Conservation (phyloP, 192 early-diverging fungal genomes). For the Backusella psychrophila region DNA sequence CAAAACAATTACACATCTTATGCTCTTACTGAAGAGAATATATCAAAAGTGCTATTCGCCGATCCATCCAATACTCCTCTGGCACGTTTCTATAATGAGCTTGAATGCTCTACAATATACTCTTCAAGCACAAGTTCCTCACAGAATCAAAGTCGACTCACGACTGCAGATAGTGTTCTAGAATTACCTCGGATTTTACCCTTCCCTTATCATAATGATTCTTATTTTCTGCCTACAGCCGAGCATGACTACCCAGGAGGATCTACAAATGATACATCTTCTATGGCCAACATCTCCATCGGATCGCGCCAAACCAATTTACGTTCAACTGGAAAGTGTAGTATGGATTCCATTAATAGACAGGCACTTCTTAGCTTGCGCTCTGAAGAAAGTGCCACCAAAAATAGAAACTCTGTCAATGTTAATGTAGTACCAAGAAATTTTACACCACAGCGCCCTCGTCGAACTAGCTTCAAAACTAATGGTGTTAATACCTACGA, state of each 20-base stretch:
- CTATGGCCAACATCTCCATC: neutral
- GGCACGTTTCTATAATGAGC: conserved; percentile 2
- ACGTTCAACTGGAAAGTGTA: neutral
- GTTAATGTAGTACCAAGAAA: neutral
- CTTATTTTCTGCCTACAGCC: conserved; percentile 19
- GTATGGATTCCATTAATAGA: neutral
- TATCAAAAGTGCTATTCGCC: conserved; percentile 7
- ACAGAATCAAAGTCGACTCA: neutral
- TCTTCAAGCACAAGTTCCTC: neutral
- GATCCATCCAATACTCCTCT: neutral
- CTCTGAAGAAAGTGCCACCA: neutral
- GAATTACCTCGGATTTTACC: conserved; percentile 18
- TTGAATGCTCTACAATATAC: neutral
- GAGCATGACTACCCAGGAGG: conserved; percentile 13
- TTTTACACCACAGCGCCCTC: neutral
- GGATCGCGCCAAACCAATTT: neutral
- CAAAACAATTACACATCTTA: neutral
- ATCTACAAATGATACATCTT: neutral
- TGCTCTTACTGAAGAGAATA: conserved; percentile 7
- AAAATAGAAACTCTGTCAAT: neutral
- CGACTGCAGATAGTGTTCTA: conserved; percentile 1
- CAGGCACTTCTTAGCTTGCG: neutral
- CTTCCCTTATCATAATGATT: conserved; percentile 26
- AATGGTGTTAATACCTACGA: neutral
- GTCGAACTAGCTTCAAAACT: neutral